Evolutionary conservation across 225 moss, liverwort and hornwort species (phyloP), one percentile per base, ranked within the genome.

Genomic region (Antitrichia curtipendula): DNA sequence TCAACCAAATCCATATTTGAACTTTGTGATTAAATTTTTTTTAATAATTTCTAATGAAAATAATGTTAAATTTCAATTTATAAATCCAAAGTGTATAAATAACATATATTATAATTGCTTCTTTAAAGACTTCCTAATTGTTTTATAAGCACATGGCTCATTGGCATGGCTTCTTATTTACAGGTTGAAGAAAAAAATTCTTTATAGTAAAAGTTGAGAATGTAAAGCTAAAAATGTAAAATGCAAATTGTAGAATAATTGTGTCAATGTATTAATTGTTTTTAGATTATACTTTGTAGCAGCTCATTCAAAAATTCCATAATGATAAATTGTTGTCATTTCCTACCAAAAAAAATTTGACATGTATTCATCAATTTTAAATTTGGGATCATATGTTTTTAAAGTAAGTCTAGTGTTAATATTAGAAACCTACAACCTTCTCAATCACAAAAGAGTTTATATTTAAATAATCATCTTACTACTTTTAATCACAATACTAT

Each of bases 291-390:
- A 10, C 65, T 36, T 65, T 36, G 6, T 36, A 36, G 10, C 3
- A 65, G 1, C 20, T 65, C 5, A 3, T 40, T 23, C 24, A 8
- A 40, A 13, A 64, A 40, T 38, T 13, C 21, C 24, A 40, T 8
- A 13, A 40, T 40, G 8, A 13, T 23, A 21, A 7, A 13, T 1
- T 38, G 1, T 11, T 36, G 10, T 16, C 6, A 19, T 1, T 1
- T 38, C 12, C 3, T 22, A 0, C 4, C 13, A 68, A 22, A 66
- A 12, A 40, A 13, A 14, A 5, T 40, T n/a, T 69, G 13, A 25
- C n/a, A 40, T 23, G 22, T 68, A 38, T 16, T 43, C 16, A 71
- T 16, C 16, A 43, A 16, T 43, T 14, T 14, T 71, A 71, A 41
- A 71, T 16, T 72, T 71, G 24, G 12, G 1, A 40, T 69, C 2